Evolutionary conservation across 805 yeast species (phyloP), one percentile per base, ranked within the genome.

Genomic region (Yamadazyma takamatsuzukensis): DNA sequence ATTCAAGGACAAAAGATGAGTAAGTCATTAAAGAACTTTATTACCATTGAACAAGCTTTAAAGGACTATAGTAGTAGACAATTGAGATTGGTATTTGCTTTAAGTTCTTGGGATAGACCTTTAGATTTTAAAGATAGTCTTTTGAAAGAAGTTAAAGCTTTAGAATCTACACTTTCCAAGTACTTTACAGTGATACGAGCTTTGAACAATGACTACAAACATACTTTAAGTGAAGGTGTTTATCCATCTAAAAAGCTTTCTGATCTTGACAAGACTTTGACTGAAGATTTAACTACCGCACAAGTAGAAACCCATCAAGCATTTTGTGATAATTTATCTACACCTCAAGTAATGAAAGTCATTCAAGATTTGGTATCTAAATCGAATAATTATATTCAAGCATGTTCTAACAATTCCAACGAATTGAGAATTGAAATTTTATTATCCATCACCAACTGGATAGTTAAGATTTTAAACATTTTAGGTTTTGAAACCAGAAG

Each of bases 1-100:
- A 93, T 93, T 47, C 97, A 93, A 60, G 99, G 99, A 14, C 97
- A 88, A 63, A 93, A 93, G 54, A 93, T 93, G 99, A 83, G 95
- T 29, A 93, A 93, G 64, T 82, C 94, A 27, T 70, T 93, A 53
- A 93, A 93, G 60, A 93, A 93, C 63, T 93, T 93, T 56, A 90
- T 93, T 53, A 88, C 97, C 8, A 87, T 93, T 47, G 84, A 83
- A 43, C 95, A 90, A 54, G 97, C 97, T 2, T 70, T 93, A 41
- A 61, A 69, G 34, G 74, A 59, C 43, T 86, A 77, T 51, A 58
- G 83, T 2, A 60, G 93, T 1, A 77, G 97, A 47, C 97, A 93
- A 58, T 70, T 93, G 49, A 76, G 99, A 44, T 70, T 93, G 46
- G 89, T 89, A 7, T 93, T 93, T 68, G 94, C 95, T 0, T 70